A percentile compares a stretch with the other conserved stretches of the same genome.
Conservation (phyloP, 306 rosid species). For the Vigna hirtella region DNA sequence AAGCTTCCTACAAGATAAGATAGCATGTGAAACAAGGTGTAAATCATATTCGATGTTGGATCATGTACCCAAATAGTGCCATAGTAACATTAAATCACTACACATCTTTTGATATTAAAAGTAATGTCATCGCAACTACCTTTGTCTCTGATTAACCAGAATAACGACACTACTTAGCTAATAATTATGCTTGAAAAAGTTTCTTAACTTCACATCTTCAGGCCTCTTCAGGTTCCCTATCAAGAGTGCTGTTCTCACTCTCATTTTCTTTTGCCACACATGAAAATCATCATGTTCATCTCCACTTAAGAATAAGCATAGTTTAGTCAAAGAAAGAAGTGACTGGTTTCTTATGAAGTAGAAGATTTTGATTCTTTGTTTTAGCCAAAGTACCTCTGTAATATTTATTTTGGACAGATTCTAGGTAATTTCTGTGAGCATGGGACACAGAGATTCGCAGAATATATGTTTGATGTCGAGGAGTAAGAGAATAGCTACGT, state of each 20-base stretch:
- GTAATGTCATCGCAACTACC: constrained; percentile 1
- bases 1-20: constrained; percentile 40
- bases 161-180: not conserved
- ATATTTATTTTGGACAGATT: constrained; percentile 22
- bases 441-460: constrained; percentile 13
- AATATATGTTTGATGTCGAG: constrained; percentile 44
- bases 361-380: not conserved
- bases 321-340: not conserved
- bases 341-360: not conserved
- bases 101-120: too few relatives aligned
- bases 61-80: constrained; percentile 8
- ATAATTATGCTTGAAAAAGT: constrained; percentile 6
- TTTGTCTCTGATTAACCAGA: not conserved
- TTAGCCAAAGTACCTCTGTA: not conserved
- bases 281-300: not conserved
- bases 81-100: not conserved
- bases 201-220: constrained; percentile 1
- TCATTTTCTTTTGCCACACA: not conserved
- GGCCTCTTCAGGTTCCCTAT: constrained; percentile 23
- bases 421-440: not conserved
- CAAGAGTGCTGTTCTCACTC: too few relatives aligned
- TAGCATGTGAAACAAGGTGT: constrained; percentile 37
- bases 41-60: constrained; percentile 11
- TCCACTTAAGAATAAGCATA: not conserved
- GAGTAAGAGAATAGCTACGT: constrained; percentile 22